Base-by-base conservation (phyloP, 73 alveolate species). In the Strombidium stylifer region DNA sequence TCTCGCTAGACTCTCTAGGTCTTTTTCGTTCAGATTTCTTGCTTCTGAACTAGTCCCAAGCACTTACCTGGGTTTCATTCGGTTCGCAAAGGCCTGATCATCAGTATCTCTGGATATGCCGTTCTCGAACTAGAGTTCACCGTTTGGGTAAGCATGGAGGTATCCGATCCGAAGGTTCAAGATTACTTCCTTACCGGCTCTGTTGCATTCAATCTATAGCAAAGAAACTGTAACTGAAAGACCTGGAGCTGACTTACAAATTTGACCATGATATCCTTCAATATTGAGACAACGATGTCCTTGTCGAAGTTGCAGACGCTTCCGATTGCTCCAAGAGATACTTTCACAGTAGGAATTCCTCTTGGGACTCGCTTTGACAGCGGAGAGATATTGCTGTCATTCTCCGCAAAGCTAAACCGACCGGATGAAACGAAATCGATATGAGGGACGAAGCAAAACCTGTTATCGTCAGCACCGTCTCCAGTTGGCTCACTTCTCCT, bases 291-390 rank as follows among this genome's bases (percentile, higher is more conserved):
- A 30, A 60, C 74, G 20, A 15, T 19, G 25, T 60, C 74, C 27
- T 60, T 60, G 3, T 60, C 60, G 4, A 60, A 6, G 5, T 7
- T 23, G 32, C 74, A 60, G 11, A 60, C 74, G 28, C 42, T 15
- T n/a, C 57, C 74, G 10, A 60, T 60, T 19, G 74, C 35, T 40
- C 74, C 42, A 2, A 60, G 61, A 11, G 74, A 60, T n/a, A 60
- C 74, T 20, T 51, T 8, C 7, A 60, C 74, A n/a, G 61, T 23
- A 3, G 70, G 16, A 36, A 2, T 56, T 23, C 18, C 42, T 60
- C 37, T 60, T 32, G 35, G 41, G 12, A 60, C 58, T 25, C 5
- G 12, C 26, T 60, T 37, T 24, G 35, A 32, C 16, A 60, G 25
- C 4, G 74, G 74, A 1, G 74, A 60, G 24, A 60, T 34, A 40